Percentiles rank a stretch among this genome's conserved stretches.
These are phyloP conservation scores for Chloranthus sessilifolius DNA, from an alignment of 164 flowering plant species.

Conservation along the genomic window DNA sequence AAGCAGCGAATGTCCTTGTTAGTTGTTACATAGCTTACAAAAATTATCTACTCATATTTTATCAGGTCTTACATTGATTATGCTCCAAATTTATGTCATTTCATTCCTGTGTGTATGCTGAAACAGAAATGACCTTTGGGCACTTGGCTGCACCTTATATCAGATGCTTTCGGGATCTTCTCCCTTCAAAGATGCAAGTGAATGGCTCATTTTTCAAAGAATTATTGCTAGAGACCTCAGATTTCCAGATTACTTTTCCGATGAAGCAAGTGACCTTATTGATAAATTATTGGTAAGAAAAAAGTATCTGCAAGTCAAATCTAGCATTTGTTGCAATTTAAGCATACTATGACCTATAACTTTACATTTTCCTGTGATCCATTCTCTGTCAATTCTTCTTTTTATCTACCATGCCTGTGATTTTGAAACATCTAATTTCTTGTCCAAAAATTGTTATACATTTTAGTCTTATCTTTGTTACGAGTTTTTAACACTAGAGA, in stretches of 20 bases:
- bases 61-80: not conserved
- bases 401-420: no score
- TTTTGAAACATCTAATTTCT: no score
- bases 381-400: no score
- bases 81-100: not conserved
- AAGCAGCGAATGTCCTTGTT: no score
- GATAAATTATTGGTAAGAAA: conserved; percentile 75
- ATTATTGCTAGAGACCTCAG: conserved; percentile 88
- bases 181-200: conserved; percentile 99
- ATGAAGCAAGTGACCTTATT: conserved; percentile 80
- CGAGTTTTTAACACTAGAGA: no score
- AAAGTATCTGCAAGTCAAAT: conserved; percentile 1
- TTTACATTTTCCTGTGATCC: no score
- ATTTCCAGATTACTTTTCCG: conserved; percentile 82
- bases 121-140: conserved; percentile 99
- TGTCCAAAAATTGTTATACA: no score
- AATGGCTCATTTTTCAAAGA: conserved; percentile 98
- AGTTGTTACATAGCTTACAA: no score
- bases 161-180: conserved; percentile 99
- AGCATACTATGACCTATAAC: no score
- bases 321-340: not conserved
- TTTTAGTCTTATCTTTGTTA: no score
- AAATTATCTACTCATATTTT: no score
- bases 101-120: conserved; percentile 6
- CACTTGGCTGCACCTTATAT: conserved; percentile 98